Percentiles rank a stretch among this genome's conserved stretches.
Evolutionary conservation across 805 yeast species (phyloP).

Genomic region (Saccharomyces paradoxus): DNA sequence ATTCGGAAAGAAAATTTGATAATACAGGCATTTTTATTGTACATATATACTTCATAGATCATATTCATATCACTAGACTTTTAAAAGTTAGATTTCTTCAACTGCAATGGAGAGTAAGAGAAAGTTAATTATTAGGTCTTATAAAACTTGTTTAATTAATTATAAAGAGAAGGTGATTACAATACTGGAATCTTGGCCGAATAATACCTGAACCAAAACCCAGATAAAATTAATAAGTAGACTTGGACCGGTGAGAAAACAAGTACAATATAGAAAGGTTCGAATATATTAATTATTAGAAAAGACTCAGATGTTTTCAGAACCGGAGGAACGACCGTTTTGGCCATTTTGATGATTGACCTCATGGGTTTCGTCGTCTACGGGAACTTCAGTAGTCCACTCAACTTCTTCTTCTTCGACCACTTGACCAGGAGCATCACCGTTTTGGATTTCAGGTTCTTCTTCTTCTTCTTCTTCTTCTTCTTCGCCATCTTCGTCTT

Average conservation of each 20-base stretch:
- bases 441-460: conserved; percentile 19
- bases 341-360: background rate
- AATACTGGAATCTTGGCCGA: background rate
- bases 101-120: background rate
- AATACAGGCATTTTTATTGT: background rate
- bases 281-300: background rate
- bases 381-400: background rate
- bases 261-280: background rate
- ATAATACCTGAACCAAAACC: background rate
- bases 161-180: background rate
- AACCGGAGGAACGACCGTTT: background rate
- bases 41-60: background rate
- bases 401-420: conserved; percentile 8
- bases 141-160: background rate
- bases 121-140: background rate
- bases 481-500: conserved; percentile 39
- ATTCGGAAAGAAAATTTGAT: background rate
- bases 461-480: conserved; percentile 36
- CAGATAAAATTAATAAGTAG: background rate
- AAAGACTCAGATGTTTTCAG: background rate
- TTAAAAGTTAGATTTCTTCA: background rate
- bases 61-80: background rate
- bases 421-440: conserved; percentile 5
- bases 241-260: background rate
- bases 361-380: conserved; percentile 3